Conservation (phyloP, 805 yeast species). For the Candida germanica region DNA sequence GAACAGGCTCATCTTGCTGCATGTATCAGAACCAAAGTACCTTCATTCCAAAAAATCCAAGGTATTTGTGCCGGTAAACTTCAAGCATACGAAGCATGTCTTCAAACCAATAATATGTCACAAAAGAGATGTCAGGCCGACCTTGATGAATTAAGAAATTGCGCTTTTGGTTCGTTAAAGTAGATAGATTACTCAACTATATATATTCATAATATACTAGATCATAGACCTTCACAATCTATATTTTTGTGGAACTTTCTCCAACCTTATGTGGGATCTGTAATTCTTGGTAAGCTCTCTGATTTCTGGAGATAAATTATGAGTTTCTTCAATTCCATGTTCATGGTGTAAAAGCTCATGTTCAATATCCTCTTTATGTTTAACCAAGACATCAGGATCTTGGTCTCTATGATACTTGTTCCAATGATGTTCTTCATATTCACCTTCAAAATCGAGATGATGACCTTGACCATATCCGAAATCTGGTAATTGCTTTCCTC, state of each 20-base stretch:
- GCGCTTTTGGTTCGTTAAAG: constrained; percentile 48
- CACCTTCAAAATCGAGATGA: constrained; percentile 89
- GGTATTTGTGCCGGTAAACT: constrained; percentile 55
- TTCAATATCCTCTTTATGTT: constrained; percentile 87
- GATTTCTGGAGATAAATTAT: constrained; percentile 28
- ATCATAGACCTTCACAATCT: too few relatives aligned
- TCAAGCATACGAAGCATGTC: constrained; percentile 64
- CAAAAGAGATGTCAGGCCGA: constrained; percentile 50
- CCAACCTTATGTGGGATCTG: constrained; percentile 26
- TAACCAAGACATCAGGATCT: constrained; percentile 78
- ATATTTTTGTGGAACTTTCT: constrained; percentile 33
- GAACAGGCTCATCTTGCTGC: constrained; percentile 56
- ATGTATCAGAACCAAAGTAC: constrained; percentile 66
- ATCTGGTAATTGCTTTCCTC: constrained; percentile 81
- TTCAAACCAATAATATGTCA: constrained; percentile 45
- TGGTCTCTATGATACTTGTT: constrained; percentile 66
- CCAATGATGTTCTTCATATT: constrained; percentile 96
- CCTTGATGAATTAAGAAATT: constrained; percentile 56
- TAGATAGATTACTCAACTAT: too few relatives aligned
- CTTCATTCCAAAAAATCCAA: constrained; percentile 69
- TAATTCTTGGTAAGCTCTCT: constrained; percentile 28
- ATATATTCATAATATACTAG: too few relatives aligned
- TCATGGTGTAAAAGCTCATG: constrained; percentile 83
- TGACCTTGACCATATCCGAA: constrained; percentile 93
- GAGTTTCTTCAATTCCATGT: constrained; percentile 70